Evolutionary conservation across 352 stramenopile genomes (phyloP).

Genomic region (Phytopythium kandeliae): DNA sequence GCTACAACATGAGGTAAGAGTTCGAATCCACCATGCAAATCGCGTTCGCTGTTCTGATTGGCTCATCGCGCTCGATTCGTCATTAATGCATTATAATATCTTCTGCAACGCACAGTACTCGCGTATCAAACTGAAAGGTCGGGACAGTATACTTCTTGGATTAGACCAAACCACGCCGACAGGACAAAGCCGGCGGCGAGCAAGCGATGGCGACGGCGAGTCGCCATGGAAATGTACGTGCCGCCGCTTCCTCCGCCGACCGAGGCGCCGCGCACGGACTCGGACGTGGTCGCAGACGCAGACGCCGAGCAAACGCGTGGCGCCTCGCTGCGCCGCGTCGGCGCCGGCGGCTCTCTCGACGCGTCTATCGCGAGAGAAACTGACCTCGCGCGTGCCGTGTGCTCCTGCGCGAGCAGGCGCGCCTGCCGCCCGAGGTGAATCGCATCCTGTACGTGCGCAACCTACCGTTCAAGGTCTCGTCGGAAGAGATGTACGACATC

Average conservation of each 20-base stretch:
- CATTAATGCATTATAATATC: not conserved
- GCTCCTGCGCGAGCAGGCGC: slow-evolving; percentile 28
- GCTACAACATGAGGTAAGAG: no score
- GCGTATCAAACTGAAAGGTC: not conserved
- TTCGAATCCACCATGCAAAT: no score
- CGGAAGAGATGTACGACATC: slow-evolving; percentile 99
- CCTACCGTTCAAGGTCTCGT: slow-evolving; percentile 98
- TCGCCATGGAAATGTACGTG: slow-evolving; percentile 55
- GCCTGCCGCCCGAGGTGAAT: slow-evolving; percentile 98
- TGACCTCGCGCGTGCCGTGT: no score
- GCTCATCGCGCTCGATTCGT: not conserved
- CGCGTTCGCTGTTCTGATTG: not conserved
- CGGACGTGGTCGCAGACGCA: no score
- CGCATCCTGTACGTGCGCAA: slow-evolving; percentile 97
- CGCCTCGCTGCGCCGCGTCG: not conserved
- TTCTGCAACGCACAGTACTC: not conserved
- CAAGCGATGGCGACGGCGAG: slow-evolving; percentile 39
- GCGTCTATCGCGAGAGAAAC: not conserved
- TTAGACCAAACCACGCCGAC: not conserved
- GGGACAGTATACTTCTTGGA: not conserved
- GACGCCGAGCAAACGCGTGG: no score
- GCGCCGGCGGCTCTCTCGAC: not conserved
- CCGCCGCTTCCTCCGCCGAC: not conserved
- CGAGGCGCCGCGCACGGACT: no score
- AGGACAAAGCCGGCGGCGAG: no score